Conservation (phyloP, 306 rosid genomes). For the Bauhinia variegata region DNA sequence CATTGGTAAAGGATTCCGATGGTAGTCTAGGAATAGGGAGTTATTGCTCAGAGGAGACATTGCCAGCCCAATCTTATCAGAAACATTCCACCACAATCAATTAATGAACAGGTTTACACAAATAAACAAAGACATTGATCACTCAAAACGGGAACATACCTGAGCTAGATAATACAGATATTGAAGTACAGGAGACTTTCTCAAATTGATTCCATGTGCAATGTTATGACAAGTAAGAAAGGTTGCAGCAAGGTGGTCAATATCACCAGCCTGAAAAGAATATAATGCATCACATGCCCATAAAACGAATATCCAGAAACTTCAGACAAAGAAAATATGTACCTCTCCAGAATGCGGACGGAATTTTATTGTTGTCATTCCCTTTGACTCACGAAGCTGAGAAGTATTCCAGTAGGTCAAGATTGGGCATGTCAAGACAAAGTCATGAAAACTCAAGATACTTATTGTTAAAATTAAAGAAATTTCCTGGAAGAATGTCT, state of each 20-base stretch:
- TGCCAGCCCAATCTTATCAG: conserved; percentile 84
- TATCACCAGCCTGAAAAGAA: conserved; percentile 84
- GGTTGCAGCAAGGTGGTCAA: conserved; percentile 98
- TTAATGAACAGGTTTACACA: conserved; percentile 20
- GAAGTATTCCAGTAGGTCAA: conserved; percentile 41
- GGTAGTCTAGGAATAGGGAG: conserved; percentile 93
- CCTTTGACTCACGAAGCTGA: conserved; percentile 98
- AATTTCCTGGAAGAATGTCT: too few species aligned
- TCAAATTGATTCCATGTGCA: conserved; percentile 97
- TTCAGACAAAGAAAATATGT: conserved; percentile 29
- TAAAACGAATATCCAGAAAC: conserved; percentile 1
- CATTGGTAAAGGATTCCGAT: conserved; percentile 88
- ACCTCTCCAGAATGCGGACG: conserved; percentile 99
- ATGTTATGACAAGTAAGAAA: conserved; percentile 83
- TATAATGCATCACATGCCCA: conserved; percentile 33
- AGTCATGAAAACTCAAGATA: neutral
- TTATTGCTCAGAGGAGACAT: conserved; percentile 99
- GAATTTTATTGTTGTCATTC: conserved; percentile 92
- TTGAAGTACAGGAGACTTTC: conserved; percentile 93
- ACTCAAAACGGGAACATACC: conserved; percentile 42
- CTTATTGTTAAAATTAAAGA: neutral
- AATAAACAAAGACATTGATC: conserved; percentile 13
- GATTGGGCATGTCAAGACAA: conserved; percentile 17
- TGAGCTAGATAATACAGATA: conserved; percentile 85
- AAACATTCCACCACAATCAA: conserved; percentile 23